A percentile compares a stretch with the other conserved stretches of the same genome.
Conservation (phyloP, 139 green algal species). For the Chlorella ohadii region DNA sequence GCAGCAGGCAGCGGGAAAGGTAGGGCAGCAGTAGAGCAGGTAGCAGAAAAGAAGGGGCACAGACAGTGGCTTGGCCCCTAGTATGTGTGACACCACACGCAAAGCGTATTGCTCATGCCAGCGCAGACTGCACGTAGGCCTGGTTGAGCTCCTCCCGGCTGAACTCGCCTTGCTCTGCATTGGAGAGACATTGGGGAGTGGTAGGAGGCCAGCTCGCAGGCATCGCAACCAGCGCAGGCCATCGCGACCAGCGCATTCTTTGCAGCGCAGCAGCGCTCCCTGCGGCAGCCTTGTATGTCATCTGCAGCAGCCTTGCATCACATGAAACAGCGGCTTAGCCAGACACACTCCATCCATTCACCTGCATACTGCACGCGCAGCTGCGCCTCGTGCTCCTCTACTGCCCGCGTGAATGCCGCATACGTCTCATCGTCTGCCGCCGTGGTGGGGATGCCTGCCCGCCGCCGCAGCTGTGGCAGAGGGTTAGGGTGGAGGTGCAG, state of each 20-base stretch:
- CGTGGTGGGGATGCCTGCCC: slow-evolving; percentile 19
- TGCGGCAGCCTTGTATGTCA: too few relatives aligned
- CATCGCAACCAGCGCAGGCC: too few relatives aligned
- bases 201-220: too few relatives aligned
- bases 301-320: neutral
- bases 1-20: neutral
- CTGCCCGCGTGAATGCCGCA: slow-evolving; percentile 9
- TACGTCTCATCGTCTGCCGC: neutral
- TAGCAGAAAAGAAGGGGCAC: neutral
- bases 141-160: slow-evolving; percentile 29
- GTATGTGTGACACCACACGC: too few relatives aligned
- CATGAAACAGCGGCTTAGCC: too few relatives aligned
- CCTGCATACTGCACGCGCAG: slow-evolving; percentile 21
- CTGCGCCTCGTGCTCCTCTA: slow-evolving; percentile 33
- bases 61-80: neutral
- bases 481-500: neutral
- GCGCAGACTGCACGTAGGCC: slow-evolving; percentile 15
- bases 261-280: too few relatives aligned
- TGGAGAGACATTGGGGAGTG: too few relatives aligned
- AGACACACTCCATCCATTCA: too few relatives aligned
- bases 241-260: too few relatives aligned
- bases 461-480: slow-evolving; percentile 13
- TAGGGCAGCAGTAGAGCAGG: neutral
- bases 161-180: slow-evolving; percentile 4
- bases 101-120: neutral